These are phyloP conservation scores for Trichoderma brevicompactum DNA, from an alignment of 2,329 filamentous ascomycete species.

Conservation along the genomic window DNA sequence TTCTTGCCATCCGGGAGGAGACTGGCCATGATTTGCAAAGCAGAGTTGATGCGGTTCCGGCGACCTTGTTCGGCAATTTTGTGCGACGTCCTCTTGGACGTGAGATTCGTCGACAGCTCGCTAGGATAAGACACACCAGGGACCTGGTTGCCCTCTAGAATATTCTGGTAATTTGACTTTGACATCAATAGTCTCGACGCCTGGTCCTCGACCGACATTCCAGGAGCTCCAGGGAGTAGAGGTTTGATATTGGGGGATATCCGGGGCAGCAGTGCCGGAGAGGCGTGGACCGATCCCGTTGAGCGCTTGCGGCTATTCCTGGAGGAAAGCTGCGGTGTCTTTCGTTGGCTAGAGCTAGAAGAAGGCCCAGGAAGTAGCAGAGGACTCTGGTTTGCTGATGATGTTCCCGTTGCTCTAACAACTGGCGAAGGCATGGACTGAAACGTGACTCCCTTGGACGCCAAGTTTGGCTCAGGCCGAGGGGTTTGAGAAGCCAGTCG, in stretches of 20 bases:
- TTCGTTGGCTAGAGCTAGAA: conserved; percentile 51
- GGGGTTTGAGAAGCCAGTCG: conserved; percentile 44
- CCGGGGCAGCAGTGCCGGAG: conserved; percentile 82
- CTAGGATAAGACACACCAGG: conserved; percentile 90
- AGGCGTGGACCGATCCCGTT: conserved; percentile 73
- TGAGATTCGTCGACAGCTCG: conserved; percentile 88
- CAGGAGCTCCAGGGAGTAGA: conserved; percentile 67
- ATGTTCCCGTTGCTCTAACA: conserved; percentile 47
- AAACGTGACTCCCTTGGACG: conserved; percentile 57
- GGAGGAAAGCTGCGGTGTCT: conserved; percentile 60
- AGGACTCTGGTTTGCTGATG: conserved; percentile 69
- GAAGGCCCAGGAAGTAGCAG: conserved; percentile 59
- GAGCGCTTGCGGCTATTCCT: conserved; percentile 73
- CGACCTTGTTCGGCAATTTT: conserved; percentile 97
- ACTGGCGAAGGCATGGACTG: conserved; percentile 56
- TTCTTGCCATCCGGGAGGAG: conserved; percentile 68
- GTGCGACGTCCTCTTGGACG: conserved; percentile 94
- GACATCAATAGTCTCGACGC: conserved; percentile 80
- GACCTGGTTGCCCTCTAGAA: conserved; percentile 88
- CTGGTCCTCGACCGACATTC: conserved; percentile 61
- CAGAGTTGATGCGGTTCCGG: conserved; percentile 92
- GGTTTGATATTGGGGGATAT: conserved; percentile 97
- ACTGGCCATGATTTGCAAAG: conserved; percentile 86
- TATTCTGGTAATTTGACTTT: conserved; percentile 98
- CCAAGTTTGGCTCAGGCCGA: conserved; percentile 41